Evolutionary conservation across 805 yeast species (phyloP).

Genomic region (Candida gorgasii): DNA sequence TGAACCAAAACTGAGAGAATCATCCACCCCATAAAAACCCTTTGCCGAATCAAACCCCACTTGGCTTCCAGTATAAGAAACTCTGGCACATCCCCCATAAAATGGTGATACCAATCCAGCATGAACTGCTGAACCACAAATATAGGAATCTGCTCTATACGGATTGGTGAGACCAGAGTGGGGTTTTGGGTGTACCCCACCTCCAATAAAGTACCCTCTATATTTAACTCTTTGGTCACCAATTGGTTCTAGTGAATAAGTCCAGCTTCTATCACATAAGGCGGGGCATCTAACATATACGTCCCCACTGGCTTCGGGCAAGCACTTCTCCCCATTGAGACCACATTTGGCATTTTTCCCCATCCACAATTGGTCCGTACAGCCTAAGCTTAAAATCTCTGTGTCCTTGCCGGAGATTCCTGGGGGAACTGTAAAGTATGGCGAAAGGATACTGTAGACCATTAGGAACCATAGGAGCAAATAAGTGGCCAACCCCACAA

Average conservation of each 20-base stretch:
- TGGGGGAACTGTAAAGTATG: constrained; percentile 49
- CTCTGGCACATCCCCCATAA: constrained; percentile 75
- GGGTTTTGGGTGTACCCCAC: constrained; percentile 44
- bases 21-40: constrained; percentile 56
- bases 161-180: constrained; percentile 48
- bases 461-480: constrained; percentile 46
- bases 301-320: constrained; percentile 39
- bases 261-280: constrained; percentile 75
- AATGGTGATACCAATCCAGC: constrained; percentile 74
- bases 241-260: constrained; percentile 72
- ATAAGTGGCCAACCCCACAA: constrained; percentile 37
- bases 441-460: constrained; percentile 38
- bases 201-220: constrained; percentile 74
- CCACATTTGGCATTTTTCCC: constrained; percentile 83
- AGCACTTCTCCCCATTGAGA: constrained; percentile 62
- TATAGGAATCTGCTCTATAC: constrained; percentile 84
- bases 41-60: constrained; percentile 44
- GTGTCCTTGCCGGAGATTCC: constrained; percentile 14
- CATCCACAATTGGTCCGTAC: constrained; percentile 60
- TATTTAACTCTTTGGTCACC: constrained; percentile 71
- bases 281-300: constrained; percentile 82
- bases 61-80: constrained; percentile 58
- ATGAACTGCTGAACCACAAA: constrained; percentile 89
- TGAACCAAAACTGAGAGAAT: constrained; percentile 60
- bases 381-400: constrained; percentile 42